phyloP scores from a whole-genome alignment of 2,329 filamentous ascomycete genomes.

The Fusarium torreyae region DNA sequence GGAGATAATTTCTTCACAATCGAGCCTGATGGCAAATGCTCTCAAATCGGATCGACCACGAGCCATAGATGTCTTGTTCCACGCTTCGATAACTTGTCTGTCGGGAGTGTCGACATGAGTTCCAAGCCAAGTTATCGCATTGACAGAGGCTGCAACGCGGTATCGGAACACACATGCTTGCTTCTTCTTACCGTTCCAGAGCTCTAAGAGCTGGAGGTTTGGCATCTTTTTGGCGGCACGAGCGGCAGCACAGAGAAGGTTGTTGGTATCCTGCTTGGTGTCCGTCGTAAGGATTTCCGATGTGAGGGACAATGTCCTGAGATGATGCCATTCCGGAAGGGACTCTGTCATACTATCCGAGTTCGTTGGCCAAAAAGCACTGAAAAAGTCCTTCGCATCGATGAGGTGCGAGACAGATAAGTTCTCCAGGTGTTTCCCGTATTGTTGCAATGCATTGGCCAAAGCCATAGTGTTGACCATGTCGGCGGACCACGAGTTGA shows the following conservation, averaged over 20 bases:
- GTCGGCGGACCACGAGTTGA: neutral
- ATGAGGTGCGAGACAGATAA: conserved; percentile 23
- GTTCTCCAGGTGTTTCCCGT: conserved; percentile 3
- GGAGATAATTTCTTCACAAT: neutral
- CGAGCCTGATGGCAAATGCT: neutral
- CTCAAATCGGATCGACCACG: neutral
- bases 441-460: conserved; percentile 12
- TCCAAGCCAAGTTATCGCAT: conserved; percentile 6
- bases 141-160: neutral
- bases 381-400: conserved; percentile 25
- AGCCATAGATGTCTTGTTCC: neutral
- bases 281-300: neutral
- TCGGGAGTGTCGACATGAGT: neutral
- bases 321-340: conserved; percentile 4
- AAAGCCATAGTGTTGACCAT: neutral
- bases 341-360: neutral
- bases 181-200: neutral
- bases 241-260: conserved; percentile 13
- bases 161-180: conserved; percentile 9
- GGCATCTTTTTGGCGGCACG: conserved; percentile 23
- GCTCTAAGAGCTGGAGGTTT: conserved; percentile 3
- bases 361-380: neutral
- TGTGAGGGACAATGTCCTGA: neutral
- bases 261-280: neutral
- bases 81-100: neutral